Conservation (phyloP, 2,329 filamentous ascomycete genomes). For the Tolypocladium cylindrosporum region DNA sequence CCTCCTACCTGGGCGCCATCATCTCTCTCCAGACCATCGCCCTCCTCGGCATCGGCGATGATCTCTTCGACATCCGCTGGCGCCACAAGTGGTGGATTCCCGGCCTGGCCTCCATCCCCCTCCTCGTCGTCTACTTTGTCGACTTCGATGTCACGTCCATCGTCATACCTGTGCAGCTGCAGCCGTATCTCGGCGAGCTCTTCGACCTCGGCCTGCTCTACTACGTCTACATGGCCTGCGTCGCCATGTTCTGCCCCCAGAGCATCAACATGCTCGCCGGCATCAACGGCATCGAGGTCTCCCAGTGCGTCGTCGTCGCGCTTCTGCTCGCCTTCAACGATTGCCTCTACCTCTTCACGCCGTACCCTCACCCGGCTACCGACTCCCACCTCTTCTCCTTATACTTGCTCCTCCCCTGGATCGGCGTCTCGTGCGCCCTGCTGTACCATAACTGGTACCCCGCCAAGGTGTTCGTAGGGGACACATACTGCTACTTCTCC, state of each 20-base stretch:
- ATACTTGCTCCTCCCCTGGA: conserved; percentile 87
- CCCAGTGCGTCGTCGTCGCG: conserved; percentile 87
- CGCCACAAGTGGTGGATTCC: conserved; percentile 98
- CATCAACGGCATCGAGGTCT: conserved; percentile 97
- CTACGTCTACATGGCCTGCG: conserved; percentile 92
- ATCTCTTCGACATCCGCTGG: conserved; percentile 97
- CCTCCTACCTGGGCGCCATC: conserved; percentile 88
- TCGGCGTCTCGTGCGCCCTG: conserved; percentile 82
- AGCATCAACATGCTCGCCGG: conserved; percentile 99
- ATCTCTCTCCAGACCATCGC: conserved; percentile 86
- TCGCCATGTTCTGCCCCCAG: conserved; percentile 97
- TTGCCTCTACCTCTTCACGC: conserved; percentile 71
- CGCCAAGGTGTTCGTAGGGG: conserved; percentile 88
- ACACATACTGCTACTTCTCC: conserved; percentile 99
- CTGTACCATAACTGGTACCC: conserved; percentile 94
- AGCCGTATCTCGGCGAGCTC: conserved; percentile 74
- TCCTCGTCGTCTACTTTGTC: conserved; percentile 95
- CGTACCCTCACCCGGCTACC: conserved; percentile 84
- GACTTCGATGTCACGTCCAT: conserved; percentile 96
- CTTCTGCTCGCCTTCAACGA: conserved; percentile 79
- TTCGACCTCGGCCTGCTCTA: conserved; percentile 77
- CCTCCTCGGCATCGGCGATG: conserved; percentile 86
- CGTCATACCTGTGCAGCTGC: conserved; percentile 78
- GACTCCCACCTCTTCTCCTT: conserved; percentile 95
- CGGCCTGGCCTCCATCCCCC: conserved; percentile 82